Base-by-base conservation (phyloP, 441 rosid species). In the Pelargonium australe region DNA sequence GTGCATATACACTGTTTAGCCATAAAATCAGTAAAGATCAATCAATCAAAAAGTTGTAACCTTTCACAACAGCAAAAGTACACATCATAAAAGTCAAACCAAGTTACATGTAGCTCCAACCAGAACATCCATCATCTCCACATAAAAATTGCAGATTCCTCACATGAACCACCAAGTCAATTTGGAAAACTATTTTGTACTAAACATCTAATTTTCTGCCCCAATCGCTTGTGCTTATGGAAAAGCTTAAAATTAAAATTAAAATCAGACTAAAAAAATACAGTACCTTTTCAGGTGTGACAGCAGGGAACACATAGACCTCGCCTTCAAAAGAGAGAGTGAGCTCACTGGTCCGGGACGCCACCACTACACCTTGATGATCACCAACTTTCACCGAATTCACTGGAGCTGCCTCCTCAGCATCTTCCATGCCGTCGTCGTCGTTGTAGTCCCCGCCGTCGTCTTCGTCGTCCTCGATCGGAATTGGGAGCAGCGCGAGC, bases 251-350 rank as follows among this genome's bases (percentile, higher is more conserved):
- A 64, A 16, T 31, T 25, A 2, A 17, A n/a, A 1, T 0, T 9
- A 57, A 20, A 71, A 49, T 0, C 37, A 31, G 37, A 31, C 5
- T 16, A 63, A 13, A 8, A 8, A 31, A 19, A 61, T 43, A 58
- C 53, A 45, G 7, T 45, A 80, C 88, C 84, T 81, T 84, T 67
- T 84, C 84, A 47, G 87, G 82, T 3, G 87, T 82, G 74, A 86
- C 87, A 63, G 87, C 88, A 69, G 88, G 89, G 73, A 86, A 85
- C 41, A 86, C 89, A 73, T 79, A 86, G 69, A 85, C 91, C 72
- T 88, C 89, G 73, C 91, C 88, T 80, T 85, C 87, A 72, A 89
- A 88, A 34, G 89, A 85, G 41, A 89, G 83, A 68, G 91, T 81
- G 16, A 89, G 88, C 83, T 85, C 88, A 72, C 89, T 85, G 5